These are phyloP conservation scores for Pyrenochaeta sp. DNA, from an alignment of 2,329 filamentous ascomycete genomes.

Conservation along the genomic window DNA sequence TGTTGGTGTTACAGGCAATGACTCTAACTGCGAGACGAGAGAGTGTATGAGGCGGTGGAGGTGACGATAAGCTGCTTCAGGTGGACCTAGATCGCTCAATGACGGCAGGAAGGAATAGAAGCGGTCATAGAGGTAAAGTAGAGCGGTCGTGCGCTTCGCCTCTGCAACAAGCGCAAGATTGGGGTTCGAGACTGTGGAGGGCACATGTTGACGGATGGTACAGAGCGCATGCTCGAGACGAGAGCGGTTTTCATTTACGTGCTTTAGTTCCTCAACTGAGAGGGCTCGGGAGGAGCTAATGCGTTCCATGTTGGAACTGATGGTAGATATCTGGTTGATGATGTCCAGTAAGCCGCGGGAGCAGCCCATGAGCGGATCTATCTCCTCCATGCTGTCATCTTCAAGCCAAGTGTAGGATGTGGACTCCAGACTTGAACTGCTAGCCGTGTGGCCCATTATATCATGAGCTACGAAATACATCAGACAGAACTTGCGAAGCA, in stretches of 20 bases:
- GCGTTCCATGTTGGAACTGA: conserved; percentile 15
- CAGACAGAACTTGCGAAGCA: conserved; percentile 31
- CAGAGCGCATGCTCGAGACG: neutral
- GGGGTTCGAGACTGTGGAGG: conserved; percentile 2
- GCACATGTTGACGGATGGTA: conserved; percentile 10
- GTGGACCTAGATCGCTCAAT: neutral
- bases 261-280: neutral
- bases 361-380: conserved; percentile 45
- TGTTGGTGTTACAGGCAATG: conserved; percentile 2
- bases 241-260: neutral
- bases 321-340: conserved; percentile 25
- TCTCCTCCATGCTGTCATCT: conserved; percentile 30
- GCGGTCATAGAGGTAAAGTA: conserved; percentile 40
- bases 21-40: neutral
- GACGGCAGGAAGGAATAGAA: neutral
- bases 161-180: conserved; percentile 37
- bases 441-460: conserved; percentile 38
- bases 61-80: conserved; percentile 27
- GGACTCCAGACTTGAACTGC: conserved; percentile 13
- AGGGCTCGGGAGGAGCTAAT: neutral
- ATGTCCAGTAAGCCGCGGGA: conserved; percentile 30
- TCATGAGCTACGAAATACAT: conserved; percentile 48
- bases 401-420: conserved; percentile 26
- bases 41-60: conserved; percentile 20
- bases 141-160: conserved; percentile 37